Evolutionary conservation across 2,329 filamentous ascomycete species (phyloP).

Genomic region (Pseudocercospora vitis): DNA sequence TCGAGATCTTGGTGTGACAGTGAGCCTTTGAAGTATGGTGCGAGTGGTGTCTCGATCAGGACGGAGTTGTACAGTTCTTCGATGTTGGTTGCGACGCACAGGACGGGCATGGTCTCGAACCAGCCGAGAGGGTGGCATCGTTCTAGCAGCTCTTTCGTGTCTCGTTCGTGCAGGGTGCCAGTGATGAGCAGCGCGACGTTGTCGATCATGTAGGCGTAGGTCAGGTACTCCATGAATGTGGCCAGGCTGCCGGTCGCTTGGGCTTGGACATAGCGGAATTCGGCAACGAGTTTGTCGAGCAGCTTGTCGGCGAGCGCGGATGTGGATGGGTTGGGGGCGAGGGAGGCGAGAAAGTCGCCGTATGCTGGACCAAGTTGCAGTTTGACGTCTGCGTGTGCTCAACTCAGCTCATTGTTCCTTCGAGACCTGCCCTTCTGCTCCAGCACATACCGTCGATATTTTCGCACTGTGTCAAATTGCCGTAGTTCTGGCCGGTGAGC

Average conservation of each 20-base stretch:
- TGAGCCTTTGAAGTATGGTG: conserved; percentile 95
- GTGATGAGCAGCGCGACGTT: conserved; percentile 98
- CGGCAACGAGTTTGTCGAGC: conserved; percentile 95
- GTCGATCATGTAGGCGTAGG: conserved; percentile 99
- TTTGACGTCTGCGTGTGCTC: conserved; percentile 74
- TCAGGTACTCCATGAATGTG: conserved; percentile 96
- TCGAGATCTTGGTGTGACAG: conserved; percentile 95
- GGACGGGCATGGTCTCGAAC: conserved; percentile 98
- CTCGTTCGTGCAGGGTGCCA: conserved; percentile 93
- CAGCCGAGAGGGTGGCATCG: conserved; percentile 95
- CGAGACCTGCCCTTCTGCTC: too few relatives aligned
- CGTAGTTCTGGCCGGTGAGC: conserved; percentile 85
- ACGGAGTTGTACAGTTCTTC: conserved; percentile 99
- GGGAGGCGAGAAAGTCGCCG: conserved; percentile 89
- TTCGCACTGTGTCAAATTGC: conserved; percentile 95
- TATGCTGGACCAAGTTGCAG: conserved; percentile 95
- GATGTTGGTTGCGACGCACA: conserved; percentile 96
- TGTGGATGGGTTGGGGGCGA: conserved; percentile 95
- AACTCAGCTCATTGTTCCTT: conserved; percentile 16
- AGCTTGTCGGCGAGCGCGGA: conserved; percentile 92
- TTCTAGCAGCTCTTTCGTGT: conserved; percentile 91
- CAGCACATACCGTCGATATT: conserved; percentile 77
- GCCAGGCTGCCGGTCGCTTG: conserved; percentile 89
- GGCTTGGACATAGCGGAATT: conserved; percentile 93
- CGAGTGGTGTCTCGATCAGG: conserved; percentile 91